Evolutionary conservation across 148 eudicot species (phyloP).

Genomic region (Chenopodium quinoa): DNA sequence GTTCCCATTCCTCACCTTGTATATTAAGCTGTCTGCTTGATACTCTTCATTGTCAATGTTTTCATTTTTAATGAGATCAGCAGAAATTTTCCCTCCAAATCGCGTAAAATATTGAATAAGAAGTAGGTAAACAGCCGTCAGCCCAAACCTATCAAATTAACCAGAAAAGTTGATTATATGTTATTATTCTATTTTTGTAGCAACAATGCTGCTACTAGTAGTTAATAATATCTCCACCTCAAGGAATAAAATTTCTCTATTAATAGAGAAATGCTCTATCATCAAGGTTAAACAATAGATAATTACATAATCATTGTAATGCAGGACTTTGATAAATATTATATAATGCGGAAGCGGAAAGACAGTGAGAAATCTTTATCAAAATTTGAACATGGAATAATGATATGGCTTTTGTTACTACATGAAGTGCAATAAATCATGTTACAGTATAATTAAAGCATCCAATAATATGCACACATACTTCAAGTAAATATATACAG

Average conservation of each 20-base stretch:
- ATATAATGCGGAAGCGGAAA: neutral
- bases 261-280: neutral
- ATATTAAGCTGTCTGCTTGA: conserved; percentile 81
- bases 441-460: neutral
- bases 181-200: neutral
- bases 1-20: conserved; percentile 56
- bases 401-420: neutral
- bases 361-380: neutral
- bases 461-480: neutral
- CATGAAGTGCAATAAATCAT: neutral
- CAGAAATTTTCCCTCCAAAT: conserved; percentile 78
- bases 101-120: conserved; percentile 81
- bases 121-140: conserved; percentile 78
- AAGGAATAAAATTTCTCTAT: neutral
- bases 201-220: neutral
- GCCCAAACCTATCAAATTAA: conserved; percentile 54
- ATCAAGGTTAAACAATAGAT: neutral
- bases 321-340: too few species aligned
- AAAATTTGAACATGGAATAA: neutral
- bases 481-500: too few species aligned
- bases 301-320: neutral
- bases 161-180: conserved; percentile 3
- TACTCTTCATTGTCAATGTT: conserved; percentile 60
- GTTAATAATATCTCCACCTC: neutral
- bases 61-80: conserved; percentile 72